Percentiles rank a stretch among this genome's conserved stretches.
Conservation (phyloP, 2,329 filamentous ascomycete species). For the Fusarium torulosum region DNA sequence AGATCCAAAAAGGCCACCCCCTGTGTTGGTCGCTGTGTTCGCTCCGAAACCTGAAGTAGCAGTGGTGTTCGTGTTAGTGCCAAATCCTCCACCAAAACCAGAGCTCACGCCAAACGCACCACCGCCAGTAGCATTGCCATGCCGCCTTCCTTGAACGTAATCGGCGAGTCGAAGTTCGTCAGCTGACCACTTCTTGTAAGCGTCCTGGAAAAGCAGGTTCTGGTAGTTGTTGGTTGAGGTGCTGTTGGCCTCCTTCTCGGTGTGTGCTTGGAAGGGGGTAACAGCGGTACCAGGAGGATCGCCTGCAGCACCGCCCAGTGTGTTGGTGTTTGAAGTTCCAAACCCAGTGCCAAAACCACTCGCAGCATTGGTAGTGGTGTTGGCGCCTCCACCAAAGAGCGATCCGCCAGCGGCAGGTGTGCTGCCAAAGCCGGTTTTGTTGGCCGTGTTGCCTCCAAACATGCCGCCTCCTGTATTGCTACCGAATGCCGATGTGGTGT, state of each 20-base stretch:
- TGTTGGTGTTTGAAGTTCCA: conserved; percentile 61
- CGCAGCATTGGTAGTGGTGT: conserved; percentile 47
- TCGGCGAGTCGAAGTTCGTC: conserved; percentile 86
- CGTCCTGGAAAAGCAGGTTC: conserved; percentile 81
- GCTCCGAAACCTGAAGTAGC: conserved; percentile 61
- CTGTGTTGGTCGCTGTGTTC: conserved; percentile 51
- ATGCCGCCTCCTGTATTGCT: conserved; percentile 60
- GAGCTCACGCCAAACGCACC: conserved; percentile 82
- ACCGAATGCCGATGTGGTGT: conserved; percentile 57
- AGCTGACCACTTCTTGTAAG: conserved; percentile 91
- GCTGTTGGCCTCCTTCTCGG: conserved; percentile 78
- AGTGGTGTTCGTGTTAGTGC: conserved; percentile 50
- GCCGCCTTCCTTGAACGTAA: conserved; percentile 87
- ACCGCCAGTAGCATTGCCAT: conserved; percentile 84
- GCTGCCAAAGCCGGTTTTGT: conserved; percentile 65
- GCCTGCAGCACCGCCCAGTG: conserved; percentile 62
- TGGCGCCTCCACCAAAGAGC: conserved; percentile 60
- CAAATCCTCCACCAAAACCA: conserved; percentile 66
- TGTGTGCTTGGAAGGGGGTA: conserved; percentile 75
- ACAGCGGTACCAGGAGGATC: conserved; percentile 77
- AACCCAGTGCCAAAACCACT: conserved; percentile 57
- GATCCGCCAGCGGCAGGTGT: conserved; percentile 56
- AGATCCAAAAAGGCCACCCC: conserved; percentile 56
- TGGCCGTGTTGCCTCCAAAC: conserved; percentile 63
- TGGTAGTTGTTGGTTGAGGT: conserved; percentile 75